Conservation (phyloP, 2,329 filamentous ascomycete genomes). For the Cladosporium sp. region DNA sequence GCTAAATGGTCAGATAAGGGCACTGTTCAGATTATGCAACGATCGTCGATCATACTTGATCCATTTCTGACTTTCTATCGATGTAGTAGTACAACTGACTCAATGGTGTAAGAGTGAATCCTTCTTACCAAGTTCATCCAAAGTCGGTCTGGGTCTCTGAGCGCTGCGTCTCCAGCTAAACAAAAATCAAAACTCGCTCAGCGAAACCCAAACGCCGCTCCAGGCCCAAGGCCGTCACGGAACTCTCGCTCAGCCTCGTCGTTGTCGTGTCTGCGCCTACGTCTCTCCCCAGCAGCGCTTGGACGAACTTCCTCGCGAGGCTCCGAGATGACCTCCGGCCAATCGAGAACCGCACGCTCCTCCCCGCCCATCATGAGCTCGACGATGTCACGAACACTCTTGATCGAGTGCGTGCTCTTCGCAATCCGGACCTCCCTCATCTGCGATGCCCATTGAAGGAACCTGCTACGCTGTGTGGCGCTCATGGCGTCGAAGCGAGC, state of each 20-base stretch:
- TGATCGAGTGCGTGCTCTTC: not conserved
- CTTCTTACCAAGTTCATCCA: not conserved
- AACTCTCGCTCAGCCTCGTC: not conserved
- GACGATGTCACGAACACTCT: not conserved
- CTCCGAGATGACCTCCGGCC: not conserved
- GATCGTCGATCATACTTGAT: not conserved
- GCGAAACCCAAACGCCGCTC: not conserved
- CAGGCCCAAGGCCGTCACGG: no score
- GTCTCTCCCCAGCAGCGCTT: not conserved
- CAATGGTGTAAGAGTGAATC: not conserved
- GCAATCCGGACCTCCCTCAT: not conserved
- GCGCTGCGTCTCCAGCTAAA: not conserved
- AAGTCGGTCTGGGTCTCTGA: not conserved
- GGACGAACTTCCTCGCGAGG: not conserved
- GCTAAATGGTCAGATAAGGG: no score
- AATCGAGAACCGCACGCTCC: not conserved
- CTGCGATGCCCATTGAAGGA: not conserved
- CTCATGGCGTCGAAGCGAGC: not conserved
- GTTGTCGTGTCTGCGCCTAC: not conserved
- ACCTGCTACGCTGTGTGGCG: not conserved
- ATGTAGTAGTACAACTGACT: not conserved
- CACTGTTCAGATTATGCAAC: not conserved
- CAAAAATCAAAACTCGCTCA: not conserved
- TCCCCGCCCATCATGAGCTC: not conserved
- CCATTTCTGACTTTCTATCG: not conserved